Conservation (phyloP, 192 early-diverging fungal species). For the Coemansia sp. region DNA sequence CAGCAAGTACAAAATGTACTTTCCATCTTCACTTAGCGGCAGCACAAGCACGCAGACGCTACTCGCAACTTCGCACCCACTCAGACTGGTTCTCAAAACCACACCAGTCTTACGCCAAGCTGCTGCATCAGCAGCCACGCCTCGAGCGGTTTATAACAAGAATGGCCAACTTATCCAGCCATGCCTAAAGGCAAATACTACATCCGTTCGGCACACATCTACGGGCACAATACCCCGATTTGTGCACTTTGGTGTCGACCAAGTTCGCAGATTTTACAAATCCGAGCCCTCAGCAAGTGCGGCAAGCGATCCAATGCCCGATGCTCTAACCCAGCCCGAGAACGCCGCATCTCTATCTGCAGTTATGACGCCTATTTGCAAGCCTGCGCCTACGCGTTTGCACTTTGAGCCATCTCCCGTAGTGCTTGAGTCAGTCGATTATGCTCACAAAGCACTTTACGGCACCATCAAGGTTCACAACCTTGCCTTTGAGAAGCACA, state of each 20-base stretch:
- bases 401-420: constrained; percentile 53
- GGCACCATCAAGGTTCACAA: constrained; percentile 82
- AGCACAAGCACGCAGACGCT: constrained; percentile 13
- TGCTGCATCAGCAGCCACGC: background rate
- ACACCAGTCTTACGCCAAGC: background rate
- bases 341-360: background rate
- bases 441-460: constrained; percentile 49
- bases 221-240: constrained; percentile 36
- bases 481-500: constrained; percentile 79
- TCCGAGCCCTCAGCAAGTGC: constrained; percentile 59
- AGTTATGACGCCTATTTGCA: constrained; percentile 21
- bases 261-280: constrained; percentile 65
- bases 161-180: constrained; percentile 18
- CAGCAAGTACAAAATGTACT: constrained; percentile 20
- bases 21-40: constrained; percentile 11
- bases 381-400: constrained; percentile 34
- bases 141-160: background rate
- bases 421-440: constrained; percentile 58
- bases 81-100: constrained; percentile 27
- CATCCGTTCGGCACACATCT: background rate
- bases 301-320: constrained; percentile 19
- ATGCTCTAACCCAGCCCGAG: background rate
- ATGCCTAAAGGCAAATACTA: constrained; percentile 17
- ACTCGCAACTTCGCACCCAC: constrained; percentile 8
- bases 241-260: constrained; percentile 66